Evolutionary conservation across 352 stramenopile genomes (phyloP), one percentile per base, ranked within the genome.

Genomic region (Achlya hypogyna): DNA sequence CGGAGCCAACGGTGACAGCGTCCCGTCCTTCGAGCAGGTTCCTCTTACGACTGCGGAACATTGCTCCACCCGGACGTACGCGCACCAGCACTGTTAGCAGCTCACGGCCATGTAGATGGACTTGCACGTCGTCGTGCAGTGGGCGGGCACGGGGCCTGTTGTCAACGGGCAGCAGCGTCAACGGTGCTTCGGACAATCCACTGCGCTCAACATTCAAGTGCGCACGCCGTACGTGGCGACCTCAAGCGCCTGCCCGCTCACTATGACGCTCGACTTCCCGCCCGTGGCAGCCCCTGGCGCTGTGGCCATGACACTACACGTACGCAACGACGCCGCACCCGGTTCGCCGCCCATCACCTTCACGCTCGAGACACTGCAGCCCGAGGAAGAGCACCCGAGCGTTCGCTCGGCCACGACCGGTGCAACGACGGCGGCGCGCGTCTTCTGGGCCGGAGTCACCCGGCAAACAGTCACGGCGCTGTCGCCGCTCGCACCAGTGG

Each of bases 381-480:
- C 85, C 2, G 77, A 88, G 52, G 81, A 93, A 70, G 70, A 66
- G 53, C 80, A 86, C 45, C 70, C 76, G 3, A 40, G 73, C 60
- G 27, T 52, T 65, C 31, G 70, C 56, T 42, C 69, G 58, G 71
- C 51, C 38, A 53, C 38, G 40, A 69, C 52, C 4, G 8, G 38
- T 27, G 40, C 62, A 3, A 72, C 64, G 22, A 69, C 78, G 18
- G 75, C 81, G 4, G 81, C 85, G 22, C 77, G 83, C 59, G 89
- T 92, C 63, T 91, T 91, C 65, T 95, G 86, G 86, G 75, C 79
- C 0, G 86, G 84, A 9, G 67, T 86, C 31, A 92, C 82, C 22
- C 91, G 85, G 66, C 91, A 93, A 64, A 81, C 71, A 9, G 58
- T 93, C 28, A 52, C 45, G 10, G 68, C 71, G n/a, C 83, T 93